Evolutionary conservation across 1,139 yeast species (phyloP), one percentile per base, ranked within the genome.

Genomic region (Suhomyces ambrosiae): DNA sequence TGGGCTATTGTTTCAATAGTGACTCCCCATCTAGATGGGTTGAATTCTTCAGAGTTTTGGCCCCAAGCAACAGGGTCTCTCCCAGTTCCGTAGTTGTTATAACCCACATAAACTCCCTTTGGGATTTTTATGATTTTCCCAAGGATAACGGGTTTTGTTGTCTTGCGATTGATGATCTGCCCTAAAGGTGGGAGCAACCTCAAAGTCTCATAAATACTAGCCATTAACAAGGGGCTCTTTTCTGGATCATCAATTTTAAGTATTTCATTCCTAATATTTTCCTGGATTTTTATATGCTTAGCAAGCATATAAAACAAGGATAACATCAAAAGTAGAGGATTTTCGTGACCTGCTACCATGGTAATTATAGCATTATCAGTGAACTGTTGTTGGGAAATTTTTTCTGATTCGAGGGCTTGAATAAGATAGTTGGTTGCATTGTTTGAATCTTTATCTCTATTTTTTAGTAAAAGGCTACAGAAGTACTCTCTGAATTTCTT

Each of bases 341-440:
- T 80, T 47, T 80, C 86, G 54, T 80, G 85, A 0, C 85, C 85
- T 0, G 86, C 75, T 31, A 80, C 76, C 58, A 79, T 60, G 3
- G 78, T 59, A 18, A 80, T 79, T 12, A 78, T 73, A n/a, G 78
- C 67, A 54, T 80, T 80, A 50, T 80, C 85, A 2, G 66, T 55
- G 42, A 77, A 67, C 46, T 79, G 83, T 33, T 69, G 63, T 33
- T 65, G 60, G 2, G 71, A 63, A 2, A 80, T 60, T 2, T 45
- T 43, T 0, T 68, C 72, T 4, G 48, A 48, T 4, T 63, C 53
- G 27, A 63, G 56, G 1, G 80, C 79, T 14, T 61, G 50, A 13
- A 64, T 54, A 13, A 78, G 54, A 25, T 59, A 54, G 32, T 56
- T 64, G 17, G 64, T 61, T 1, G 62, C 67, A 6, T 46, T 41